A percentile compares a stretch with the other conserved stretches of the same genome.
Evolutionary conservation across 441 rosid species (phyloP).

Genomic region (Syzygium syzygioides): DNA sequence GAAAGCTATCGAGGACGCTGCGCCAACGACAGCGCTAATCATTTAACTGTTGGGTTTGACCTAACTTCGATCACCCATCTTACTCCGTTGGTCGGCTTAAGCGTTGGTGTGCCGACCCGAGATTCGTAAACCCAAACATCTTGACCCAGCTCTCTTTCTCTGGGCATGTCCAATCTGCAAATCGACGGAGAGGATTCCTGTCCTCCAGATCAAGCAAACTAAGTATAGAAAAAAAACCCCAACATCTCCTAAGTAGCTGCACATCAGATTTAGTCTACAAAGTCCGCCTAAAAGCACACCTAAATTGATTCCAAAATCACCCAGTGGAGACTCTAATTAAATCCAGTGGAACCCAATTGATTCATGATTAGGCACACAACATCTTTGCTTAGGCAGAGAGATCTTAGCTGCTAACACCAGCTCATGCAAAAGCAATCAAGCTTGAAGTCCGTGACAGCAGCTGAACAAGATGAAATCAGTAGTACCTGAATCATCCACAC

Average conservation of each 20-base stretch:
- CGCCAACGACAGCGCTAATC: background rate
- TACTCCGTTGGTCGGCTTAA: background rate
- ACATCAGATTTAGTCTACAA: background rate
- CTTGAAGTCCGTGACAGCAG: background rate
- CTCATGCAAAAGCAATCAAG: background rate
- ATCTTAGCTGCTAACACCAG: background rate
- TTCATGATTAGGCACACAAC: background rate
- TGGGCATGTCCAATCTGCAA: background rate
- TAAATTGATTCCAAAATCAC: background rate
- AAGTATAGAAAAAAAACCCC: background rate
- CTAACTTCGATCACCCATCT: background rate
- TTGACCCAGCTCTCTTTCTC: background rate
- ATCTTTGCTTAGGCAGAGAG: background rate
- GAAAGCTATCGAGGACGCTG: background rate
- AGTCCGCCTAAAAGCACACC: background rate
- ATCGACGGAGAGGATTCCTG: background rate
- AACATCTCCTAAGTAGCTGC: background rate
- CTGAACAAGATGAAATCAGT: background rate
- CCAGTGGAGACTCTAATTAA: background rate
- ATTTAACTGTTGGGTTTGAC: rapidly evolving
- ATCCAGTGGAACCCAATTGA: background rate
- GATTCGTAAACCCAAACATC: background rate
- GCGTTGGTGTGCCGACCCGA: background rate
- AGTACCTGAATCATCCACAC: background rate
- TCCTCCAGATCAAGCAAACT: background rate